Evolutionary conservation across 2,329 filamentous ascomycete genomes (phyloP).

Genomic region (Talaromyces sp.): DNA sequence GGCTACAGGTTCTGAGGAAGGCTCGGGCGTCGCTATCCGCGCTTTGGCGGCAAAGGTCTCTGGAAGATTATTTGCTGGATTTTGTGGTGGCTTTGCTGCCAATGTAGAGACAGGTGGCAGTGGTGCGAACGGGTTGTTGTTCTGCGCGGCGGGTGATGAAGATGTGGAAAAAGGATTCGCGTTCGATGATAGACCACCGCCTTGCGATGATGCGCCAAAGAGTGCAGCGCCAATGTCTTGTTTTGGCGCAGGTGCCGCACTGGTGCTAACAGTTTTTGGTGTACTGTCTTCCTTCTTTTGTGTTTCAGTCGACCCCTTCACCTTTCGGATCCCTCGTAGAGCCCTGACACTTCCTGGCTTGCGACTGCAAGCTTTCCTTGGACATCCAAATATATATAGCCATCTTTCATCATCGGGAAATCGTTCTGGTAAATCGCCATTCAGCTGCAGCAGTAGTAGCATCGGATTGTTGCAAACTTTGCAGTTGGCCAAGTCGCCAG

Average conservation of each 20-base stretch:
- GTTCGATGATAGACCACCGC: slow-evolving; percentile 42
- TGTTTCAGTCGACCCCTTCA: slow-evolving; percentile 31
- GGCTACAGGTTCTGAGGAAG: slow-evolving; percentile 29
- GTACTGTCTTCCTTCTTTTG: slow-evolving; percentile 19
- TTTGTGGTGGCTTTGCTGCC: slow-evolving; percentile 38
- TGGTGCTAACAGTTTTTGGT: slow-evolving; percentile 14
- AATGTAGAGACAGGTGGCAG: slow-evolving; percentile 37
- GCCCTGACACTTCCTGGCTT: slow-evolving; percentile 77
- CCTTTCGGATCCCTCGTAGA: slow-evolving; percentile 60
- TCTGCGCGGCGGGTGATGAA: slow-evolving; percentile 27
- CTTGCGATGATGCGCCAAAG: slow-evolving; percentile 50
- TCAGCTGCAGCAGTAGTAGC: slow-evolving; percentile 80
- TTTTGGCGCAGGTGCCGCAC: slow-evolving; percentile 19
- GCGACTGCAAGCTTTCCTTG: slow-evolving; percentile 69
- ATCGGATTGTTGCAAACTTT: slow-evolving; percentile 80
- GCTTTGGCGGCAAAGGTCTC: slow-evolving; percentile 71
- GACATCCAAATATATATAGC: slow-evolving; percentile 80
- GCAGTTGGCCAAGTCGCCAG: slow-evolving; percentile 74
- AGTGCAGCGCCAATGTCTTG: slow-evolving; percentile 53
- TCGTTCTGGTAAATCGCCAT: slow-evolving; percentile 79
- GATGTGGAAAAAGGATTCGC: slow-evolving; percentile 56
- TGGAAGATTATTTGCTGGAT: slow-evolving; percentile 58
- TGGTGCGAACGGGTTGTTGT: slow-evolving; percentile 58
- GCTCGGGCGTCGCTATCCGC: slow-evolving; percentile 43
- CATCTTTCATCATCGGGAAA: slow-evolving; percentile 85